A percentile compares a stretch with the other conserved stretches of the same genome.
phyloP scores from a whole-genome alignment of 1,139 yeast genomes.

The Debaryomyces subglobosus region DNA sequence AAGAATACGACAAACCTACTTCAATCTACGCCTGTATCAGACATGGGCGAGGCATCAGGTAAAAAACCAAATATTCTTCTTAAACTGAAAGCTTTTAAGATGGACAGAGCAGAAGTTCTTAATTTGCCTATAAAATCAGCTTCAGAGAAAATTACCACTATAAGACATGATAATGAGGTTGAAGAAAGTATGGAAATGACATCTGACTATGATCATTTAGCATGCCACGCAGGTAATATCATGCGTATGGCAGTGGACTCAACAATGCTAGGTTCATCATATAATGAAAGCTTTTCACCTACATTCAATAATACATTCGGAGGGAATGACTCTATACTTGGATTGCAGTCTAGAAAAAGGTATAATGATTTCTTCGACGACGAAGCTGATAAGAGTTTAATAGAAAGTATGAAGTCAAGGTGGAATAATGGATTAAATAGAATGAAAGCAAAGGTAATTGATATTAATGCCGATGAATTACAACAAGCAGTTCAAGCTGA shows the following conservation, averaged over 20 bases:
- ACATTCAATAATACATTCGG: slow-evolving; percentile 37
- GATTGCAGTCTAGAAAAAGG: slow-evolving; percentile 17
- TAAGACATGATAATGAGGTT: not conserved
- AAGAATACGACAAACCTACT: slow-evolving; percentile 15
- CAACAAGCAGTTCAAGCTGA: slow-evolving; percentile 25
- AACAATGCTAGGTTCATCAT: slow-evolving; percentile 48
- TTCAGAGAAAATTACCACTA: not conserved
- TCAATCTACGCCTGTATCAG: slow-evolving; percentile 29
- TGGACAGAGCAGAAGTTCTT: slow-evolving; percentile 23
- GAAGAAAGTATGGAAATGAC: slow-evolving; percentile 19
- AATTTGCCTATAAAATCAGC: slow-evolving; percentile 11
- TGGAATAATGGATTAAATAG: slow-evolving; percentile 21
- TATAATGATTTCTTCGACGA: slow-evolving; percentile 25
- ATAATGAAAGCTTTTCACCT: slow-evolving; percentile 36
- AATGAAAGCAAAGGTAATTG: slow-evolving; percentile 29
- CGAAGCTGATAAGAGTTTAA: slow-evolving; percentile 33
- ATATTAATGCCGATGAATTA: slow-evolving; percentile 43
- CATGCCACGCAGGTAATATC: slow-evolving; percentile 53
- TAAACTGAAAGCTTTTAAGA: slow-evolving; percentile 15
- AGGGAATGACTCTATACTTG: slow-evolving; percentile 31
- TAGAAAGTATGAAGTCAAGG: slow-evolving; percentile 31
- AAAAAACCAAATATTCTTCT: slow-evolving; percentile 13
- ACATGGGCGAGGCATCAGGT: slow-evolving; percentile 18
- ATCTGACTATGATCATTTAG: slow-evolving; percentile 43
- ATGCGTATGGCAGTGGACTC: slow-evolving; percentile 54